These are phyloP conservation scores for Cercophora newfieldiana DNA, from an alignment of 495 filamentous ascomycete species.

Conservation along the genomic window DNA sequence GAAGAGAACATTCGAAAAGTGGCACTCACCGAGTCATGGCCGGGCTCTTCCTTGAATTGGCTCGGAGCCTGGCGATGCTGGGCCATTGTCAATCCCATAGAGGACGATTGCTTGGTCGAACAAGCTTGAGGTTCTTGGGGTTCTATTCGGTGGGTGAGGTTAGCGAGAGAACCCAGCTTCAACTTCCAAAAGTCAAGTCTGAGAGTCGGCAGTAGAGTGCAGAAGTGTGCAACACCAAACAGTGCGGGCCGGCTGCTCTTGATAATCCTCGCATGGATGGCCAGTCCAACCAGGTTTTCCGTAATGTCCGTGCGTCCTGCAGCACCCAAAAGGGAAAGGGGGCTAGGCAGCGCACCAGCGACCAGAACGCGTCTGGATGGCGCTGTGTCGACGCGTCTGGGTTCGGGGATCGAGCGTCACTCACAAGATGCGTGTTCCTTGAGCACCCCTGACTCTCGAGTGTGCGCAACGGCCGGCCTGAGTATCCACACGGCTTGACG, in stretches of 20 bases:
- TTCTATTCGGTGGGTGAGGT: slow-evolving; percentile 9
- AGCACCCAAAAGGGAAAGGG: slow-evolving; percentile 11
- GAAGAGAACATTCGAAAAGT: slow-evolving; percentile 18
- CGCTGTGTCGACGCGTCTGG: slow-evolving; percentile 10
- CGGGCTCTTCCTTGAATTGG: slow-evolving; percentile 41
- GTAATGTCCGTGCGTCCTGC: slow-evolving; percentile 26
- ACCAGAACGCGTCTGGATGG: neutral
- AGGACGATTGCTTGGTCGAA: slow-evolving; percentile 12
- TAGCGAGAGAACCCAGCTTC: slow-evolving; percentile 14
- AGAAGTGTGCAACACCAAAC: slow-evolving; percentile 25
- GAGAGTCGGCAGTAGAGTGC: slow-evolving; percentile 13
- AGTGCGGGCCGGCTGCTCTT: slow-evolving; percentile 24
- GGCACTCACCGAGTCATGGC: slow-evolving; percentile 40
- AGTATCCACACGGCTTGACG: slow-evolving; percentile 5
- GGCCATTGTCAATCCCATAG: slow-evolving; percentile 45
- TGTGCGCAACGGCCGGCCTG: neutral
- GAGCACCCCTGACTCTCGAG: neutral
- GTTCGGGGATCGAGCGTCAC: slow-evolving; percentile 14
- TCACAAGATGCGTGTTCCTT: slow-evolving; percentile 11
- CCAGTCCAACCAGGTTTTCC: slow-evolving; percentile 30
- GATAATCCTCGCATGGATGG: slow-evolving; percentile 23
- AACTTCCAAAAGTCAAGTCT: neutral
- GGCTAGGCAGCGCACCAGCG: neutral
- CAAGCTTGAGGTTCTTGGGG: neutral
- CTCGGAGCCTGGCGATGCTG: slow-evolving; percentile 42